Conservation (phyloP, 208 protist species). For the Strigomonas oncopelti region DNA sequence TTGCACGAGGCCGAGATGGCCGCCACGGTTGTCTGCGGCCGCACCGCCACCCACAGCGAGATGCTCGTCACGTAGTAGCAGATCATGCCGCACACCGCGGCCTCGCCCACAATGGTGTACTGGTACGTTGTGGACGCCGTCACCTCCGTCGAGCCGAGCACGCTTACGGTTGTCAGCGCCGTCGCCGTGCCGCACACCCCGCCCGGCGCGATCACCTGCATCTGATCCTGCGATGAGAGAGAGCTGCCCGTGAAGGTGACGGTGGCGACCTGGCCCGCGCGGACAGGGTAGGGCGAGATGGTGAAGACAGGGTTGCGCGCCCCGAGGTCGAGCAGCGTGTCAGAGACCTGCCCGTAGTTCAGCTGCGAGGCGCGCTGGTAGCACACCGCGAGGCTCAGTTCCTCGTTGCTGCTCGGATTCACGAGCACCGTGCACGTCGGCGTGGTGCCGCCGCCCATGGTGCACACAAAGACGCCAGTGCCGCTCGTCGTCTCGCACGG, state of each 20-base stretch:
- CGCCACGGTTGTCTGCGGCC: slow-evolving; percentile 15
- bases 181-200: slow-evolving; percentile 24
- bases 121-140: slow-evolving; percentile 33
- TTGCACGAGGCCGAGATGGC: slow-evolving; percentile 28
- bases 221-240: slow-evolving; percentile 42
- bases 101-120: slow-evolving; percentile 61
- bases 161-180: slow-evolving; percentile 20
- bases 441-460: slow-evolving; percentile 20
- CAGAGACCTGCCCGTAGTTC: slow-evolving; percentile 63
- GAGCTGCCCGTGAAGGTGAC: slow-evolving; percentile 56
- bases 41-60: slow-evolving; percentile 47
- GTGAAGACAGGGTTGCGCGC: slow-evolving; percentile 75
- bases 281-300: slow-evolving; percentile 53
- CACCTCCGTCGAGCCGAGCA: slow-evolving; percentile 38
- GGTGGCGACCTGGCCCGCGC: slow-evolving; percentile 54
- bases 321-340: slow-evolving; percentile 29
- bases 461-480: slow-evolving; percentile 35
- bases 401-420: slow-evolving; percentile 50
- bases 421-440: slow-evolving; percentile 62
- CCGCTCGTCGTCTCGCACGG: slow-evolving; percentile 22
- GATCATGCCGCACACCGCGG: slow-evolving; percentile 55
- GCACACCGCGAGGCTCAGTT: slow-evolving; percentile 54
- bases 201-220: slow-evolving; percentile 43
- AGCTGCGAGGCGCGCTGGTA: slow-evolving; percentile 51
- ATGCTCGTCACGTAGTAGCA: slow-evolving; percentile 61